Conservation (phyloP, 352 stramenopile species). For the Peronospora belbahrii region DNA sequence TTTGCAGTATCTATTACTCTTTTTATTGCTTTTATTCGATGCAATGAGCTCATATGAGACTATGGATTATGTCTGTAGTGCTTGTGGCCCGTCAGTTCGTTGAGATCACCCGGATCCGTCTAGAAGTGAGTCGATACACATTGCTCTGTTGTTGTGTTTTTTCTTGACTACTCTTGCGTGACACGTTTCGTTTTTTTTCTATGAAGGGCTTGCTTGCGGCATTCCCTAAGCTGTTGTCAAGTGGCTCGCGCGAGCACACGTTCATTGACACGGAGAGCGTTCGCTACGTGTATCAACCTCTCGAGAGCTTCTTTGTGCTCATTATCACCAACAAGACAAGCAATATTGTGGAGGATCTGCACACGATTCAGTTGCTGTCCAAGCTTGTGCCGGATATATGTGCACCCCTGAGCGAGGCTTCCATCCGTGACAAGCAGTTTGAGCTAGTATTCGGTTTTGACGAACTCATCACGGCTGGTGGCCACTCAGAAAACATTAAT, state of each 20-base stretch:
- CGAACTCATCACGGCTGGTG: slow-evolving; percentile 95
- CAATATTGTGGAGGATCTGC: slow-evolving; percentile 99
- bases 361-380: slow-evolving; percentile 94
- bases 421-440: slow-evolving; percentile 95
- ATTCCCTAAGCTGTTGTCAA: slow-evolving; percentile 97
- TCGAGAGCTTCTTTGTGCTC: slow-evolving; percentile 97
- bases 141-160: neutral
- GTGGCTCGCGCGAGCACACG: slow-evolving; percentile 92
- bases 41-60: slow-evolving; percentile 1
- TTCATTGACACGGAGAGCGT: slow-evolving; percentile 99
- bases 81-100: slow-evolving; percentile 98
- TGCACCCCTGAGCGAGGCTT: slow-evolving; percentile 88
- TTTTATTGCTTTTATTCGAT: neutral
- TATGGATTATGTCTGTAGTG: slow-evolving; percentile 35
- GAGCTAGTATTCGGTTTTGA: slow-evolving; percentile 99
- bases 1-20: neutral
- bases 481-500: slow-evolving; percentile 95
- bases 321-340: slow-evolving; percentile 98
- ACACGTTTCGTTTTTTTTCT: neutral
- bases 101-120: slow-evolving; percentile 96
- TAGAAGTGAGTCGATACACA: slow-evolving; percentile 83
- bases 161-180: neutral
- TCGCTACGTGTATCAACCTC: slow-evolving; percentile 97
- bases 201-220: slow-evolving; percentile 92
- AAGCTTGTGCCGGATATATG: slow-evolving; percentile 97